These are phyloP conservation scores for Cladobotryum protrusum DNA, from an alignment of 2,329 filamentous ascomycete species.

Conservation along the genomic window DNA sequence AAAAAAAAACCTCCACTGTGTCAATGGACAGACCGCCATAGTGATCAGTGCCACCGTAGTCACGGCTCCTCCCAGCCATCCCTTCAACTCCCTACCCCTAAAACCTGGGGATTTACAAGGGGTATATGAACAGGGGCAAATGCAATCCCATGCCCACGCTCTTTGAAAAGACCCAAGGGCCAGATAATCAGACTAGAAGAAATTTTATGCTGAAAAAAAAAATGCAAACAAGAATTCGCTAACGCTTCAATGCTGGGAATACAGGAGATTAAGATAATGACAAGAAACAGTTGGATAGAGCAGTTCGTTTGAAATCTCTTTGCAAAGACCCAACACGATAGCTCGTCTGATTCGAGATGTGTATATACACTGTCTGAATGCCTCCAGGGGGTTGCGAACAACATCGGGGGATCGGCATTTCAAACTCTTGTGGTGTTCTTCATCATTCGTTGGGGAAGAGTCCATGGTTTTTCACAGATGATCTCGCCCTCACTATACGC, in stretches of 20 bases:
- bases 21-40: not conserved
- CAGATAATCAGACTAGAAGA: not conserved
- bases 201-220: not conserved
- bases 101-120: too few species aligned
- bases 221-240: not conserved
- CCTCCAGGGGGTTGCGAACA: not conserved
- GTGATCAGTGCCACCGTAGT: not conserved
- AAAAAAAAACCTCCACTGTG: not conserved
- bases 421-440: conserved; percentile 18
- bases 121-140: too few species aligned
- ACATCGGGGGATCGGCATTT: too few species aligned
- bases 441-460: conserved; percentile 51
- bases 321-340: not conserved
- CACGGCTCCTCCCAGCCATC: not conserved
- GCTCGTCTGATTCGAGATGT: not conserved
- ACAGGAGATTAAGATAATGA: not conserved
- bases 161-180: not conserved
- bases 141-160: too few species aligned
- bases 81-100: not conserved
- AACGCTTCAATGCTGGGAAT: not conserved
- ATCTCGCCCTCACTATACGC: conserved; percentile 94
- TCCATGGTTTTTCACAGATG: conserved; percentile 65
- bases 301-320: too few species aligned
- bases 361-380: not conserved
- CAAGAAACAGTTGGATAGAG: not conserved